These are phyloP conservation scores for Calocybe indica DNA, from an alignment of 768 basidiomycete genomes.

Conservation along the genomic window DNA sequence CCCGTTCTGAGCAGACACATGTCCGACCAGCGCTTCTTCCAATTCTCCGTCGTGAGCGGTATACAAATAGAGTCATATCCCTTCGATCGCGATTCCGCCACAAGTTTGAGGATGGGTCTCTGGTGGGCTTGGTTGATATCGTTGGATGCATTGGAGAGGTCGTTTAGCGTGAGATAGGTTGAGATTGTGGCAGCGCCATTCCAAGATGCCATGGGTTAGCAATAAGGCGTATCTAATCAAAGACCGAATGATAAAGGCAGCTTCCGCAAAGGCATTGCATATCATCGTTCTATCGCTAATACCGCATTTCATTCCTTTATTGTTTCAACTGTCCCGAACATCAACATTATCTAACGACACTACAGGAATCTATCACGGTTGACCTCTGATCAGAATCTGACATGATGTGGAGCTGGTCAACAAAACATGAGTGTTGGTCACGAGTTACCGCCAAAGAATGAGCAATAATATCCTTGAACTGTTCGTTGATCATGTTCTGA, in stretches of 20 bases:
- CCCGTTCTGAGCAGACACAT: constrained; percentile 73
- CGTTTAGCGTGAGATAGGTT: constrained; percentile 7
- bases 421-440: no score
- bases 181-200: constrained; percentile 21
- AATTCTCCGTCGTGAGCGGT: constrained; percentile 84
- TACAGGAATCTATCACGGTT: no score
- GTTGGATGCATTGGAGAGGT: constrained; percentile 2
- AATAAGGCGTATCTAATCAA: not conserved
- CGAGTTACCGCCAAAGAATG: no score
- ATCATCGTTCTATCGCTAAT: not conserved
- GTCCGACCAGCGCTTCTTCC: constrained; percentile 82
- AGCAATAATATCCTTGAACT: no score
- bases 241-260: not conserved
- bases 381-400: no score
- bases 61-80: constrained; percentile 76
- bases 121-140: constrained; percentile 15
- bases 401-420: no score
- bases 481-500: no score
- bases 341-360: no score
- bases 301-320: no score
- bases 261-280: not conserved
- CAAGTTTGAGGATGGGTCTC: constrained; percentile 46
- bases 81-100: constrained; percentile 47
- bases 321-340: no score
- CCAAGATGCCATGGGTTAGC: constrained; percentile 26